Base-by-base conservation (phyloP, 169 alveolate species). In the Plasmodium vivax region DNA sequence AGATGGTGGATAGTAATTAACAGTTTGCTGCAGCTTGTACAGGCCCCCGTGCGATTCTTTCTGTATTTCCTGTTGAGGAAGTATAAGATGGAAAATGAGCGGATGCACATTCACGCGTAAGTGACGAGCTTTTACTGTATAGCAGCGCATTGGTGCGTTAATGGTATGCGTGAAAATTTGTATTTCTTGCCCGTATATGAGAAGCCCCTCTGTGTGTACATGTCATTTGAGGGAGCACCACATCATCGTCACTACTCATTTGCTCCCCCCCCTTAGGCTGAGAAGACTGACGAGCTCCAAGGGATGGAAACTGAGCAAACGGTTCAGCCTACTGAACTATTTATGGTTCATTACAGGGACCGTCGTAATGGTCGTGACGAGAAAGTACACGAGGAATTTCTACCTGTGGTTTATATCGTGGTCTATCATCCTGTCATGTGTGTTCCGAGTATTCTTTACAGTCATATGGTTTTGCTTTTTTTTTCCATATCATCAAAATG, bases 271-370 rank as follows among this genome's bases (percentile, higher is more conserved):
- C 16, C 36, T 1, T 34, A 88, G 94, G 41, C 51, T 88, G 56
- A 79, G 94, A 74, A 88, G 94, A 36, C 71, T 96, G 7, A 96
- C 97, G 2, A 95, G 95, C 34, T 93, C 96, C 14, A 85, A 96
- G 36, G 93, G 96, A 27, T 96, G 98, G 98, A 47, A 79, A 45
- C 82, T 92, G 83, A 93, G 98, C 85, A 96, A 94, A 62, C 71
- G 93, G 41, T 83, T 96, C 23, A 94, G 96, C 32, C 45, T 93
- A 56, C 82, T 95, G 23, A 95, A 93, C 84, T 96, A 95, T 94
- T 83, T 95, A 36, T 96, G 97, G 97, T 96, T 94, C 45, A 95
- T 83, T 30, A 43, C 94, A 14, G 98, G 97, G 3, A 93, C 94
- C 23, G 88, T 88, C 45, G 94, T 88, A 9, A 88, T 88, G 94